Percentiles rank a stretch among this genome's conserved stretches.
These are phyloP conservation scores for Oryza officinalis DNA, from an alignment of 176 grass and related monocot species.

Conservation along the genomic window DNA sequence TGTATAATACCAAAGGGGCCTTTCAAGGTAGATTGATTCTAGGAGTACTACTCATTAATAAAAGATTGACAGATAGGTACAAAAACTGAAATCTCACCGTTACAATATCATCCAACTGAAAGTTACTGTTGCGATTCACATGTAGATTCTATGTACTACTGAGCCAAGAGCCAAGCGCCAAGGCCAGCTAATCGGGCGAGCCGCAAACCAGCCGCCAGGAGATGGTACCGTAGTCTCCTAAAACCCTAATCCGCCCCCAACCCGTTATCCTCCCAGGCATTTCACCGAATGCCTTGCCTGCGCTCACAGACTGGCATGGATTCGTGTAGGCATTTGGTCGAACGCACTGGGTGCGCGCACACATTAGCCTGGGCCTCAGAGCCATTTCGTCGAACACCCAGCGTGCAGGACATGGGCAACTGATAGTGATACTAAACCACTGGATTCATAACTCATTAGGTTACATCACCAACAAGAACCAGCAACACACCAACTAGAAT, in stretches of 20 bases:
- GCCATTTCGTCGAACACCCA: neutral
- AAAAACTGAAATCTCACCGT: neutral
- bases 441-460: slow-evolving; percentile 30
- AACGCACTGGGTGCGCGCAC: neutral
- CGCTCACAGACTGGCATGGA: neutral
- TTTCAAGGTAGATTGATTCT: too few relatives aligned
- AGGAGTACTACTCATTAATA: neutral
- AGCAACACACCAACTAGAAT: neutral
- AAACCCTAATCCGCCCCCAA: slow-evolving; percentile 20
- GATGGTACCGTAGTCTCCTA: neutral
- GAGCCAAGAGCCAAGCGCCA: neutral
- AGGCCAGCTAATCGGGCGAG: slow-evolving; percentile 1
- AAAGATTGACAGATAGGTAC: neutral
- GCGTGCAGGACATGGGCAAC: neutral
- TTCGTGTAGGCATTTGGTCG: neutral
- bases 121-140: neutral
- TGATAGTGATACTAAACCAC: neutral
- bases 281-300: neutral
- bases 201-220: neutral
- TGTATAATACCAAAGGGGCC: too few relatives aligned
- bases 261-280: neutral
- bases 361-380: too few relatives aligned
- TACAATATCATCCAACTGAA: neutral
- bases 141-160: neutral
- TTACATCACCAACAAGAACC: slow-evolving; percentile 17